Conservation (phyloP, 1,284 basidiomycete genomes). For the Trametes hirsuta region DNA sequence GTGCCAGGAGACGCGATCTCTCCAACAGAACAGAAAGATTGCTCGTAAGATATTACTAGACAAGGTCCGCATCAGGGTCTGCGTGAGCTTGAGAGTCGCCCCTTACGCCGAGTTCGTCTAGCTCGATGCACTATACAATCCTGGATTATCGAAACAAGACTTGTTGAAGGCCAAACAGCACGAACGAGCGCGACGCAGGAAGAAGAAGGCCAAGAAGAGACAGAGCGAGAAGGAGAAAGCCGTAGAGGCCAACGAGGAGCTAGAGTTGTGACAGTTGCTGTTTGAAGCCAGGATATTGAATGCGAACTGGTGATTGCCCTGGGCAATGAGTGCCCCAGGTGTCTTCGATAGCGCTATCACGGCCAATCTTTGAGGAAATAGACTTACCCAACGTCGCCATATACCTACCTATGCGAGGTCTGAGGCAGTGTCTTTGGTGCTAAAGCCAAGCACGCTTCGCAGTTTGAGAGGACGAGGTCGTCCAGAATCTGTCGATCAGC, state of each 20-base stretch:
- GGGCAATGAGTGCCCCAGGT: too few relatives aligned
- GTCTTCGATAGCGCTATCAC: too few relatives aligned
- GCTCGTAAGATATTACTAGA: constrained; percentile 70
- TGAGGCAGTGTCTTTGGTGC: too few relatives aligned
- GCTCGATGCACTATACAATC: constrained; percentile 73
- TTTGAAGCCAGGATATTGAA: too few relatives aligned
- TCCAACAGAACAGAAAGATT: constrained; percentile 67
- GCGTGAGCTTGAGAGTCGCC: not conserved
- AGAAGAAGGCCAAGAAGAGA: constrained; percentile 58
- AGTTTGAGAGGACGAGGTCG: too few relatives aligned
- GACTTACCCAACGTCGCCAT: too few relatives aligned
- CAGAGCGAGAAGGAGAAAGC: constrained; percentile 25
- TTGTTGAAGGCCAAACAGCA: constrained; percentile 67
- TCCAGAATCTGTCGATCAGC: not conserved
- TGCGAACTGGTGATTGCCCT: too few relatives aligned
- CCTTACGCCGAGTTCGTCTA: constrained; percentile 32
- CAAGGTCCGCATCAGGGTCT: constrained; percentile 56
- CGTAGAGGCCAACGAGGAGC: constrained; percentile 6
- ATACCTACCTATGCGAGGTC: too few relatives aligned
- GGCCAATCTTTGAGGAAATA: too few relatives aligned
- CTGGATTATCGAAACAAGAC: constrained; percentile 74
- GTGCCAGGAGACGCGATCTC: constrained; percentile 80
- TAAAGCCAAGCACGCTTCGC: too few relatives aligned
- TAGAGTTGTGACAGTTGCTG: not conserved
- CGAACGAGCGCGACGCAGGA: constrained; percentile 69